Evolutionary conservation across 768 basidiomycete genomes (phyloP).

Genomic region (Trametes cingulata): DNA sequence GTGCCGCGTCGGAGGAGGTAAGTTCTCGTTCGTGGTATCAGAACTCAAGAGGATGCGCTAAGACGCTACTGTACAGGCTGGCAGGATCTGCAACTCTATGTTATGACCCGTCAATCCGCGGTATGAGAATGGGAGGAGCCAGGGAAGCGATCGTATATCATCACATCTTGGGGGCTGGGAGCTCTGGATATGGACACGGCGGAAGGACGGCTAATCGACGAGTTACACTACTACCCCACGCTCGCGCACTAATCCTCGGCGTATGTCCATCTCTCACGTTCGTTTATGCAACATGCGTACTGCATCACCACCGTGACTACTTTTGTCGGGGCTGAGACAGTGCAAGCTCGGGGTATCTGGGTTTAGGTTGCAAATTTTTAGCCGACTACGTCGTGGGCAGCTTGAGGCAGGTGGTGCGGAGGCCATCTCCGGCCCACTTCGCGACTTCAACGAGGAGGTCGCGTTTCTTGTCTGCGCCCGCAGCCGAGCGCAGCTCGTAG

Average conservation of each 20-base stretch:
- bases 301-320: neutral
- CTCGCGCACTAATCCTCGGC: conserved; percentile 18
- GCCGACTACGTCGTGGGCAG: conserved; percentile 47
- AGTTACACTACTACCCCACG: conserved; percentile 15
- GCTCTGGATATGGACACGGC: neutral
- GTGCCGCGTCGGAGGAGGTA: conserved; percentile 87
- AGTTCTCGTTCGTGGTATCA: conserved; percentile 29
- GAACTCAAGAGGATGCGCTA: neutral
- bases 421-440: conserved; percentile 85
- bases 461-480: conserved; percentile 75
- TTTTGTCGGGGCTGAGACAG: neutral
- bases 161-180: neutral
- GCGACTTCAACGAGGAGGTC: conserved; percentile 73
- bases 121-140: conserved; percentile 46
- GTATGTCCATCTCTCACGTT: conserved; percentile 25
- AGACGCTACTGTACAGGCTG: conserved; percentile 50
- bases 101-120: conserved; percentile 75
- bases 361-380: neutral
- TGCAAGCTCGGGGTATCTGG: neutral
- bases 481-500: conserved; percentile 77
- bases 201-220: conserved; percentile 13
- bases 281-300: conserved; percentile 23
- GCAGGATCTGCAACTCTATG: conserved; percentile 78
- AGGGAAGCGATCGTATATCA: neutral
- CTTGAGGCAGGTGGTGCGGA: conserved; percentile 76